Percentiles rank a stretch among this genome's conserved stretches.
These are phyloP conservation scores for Quercus lobata DNA, from an alignment of 331 rosid genomes.

Conservation along the genomic window DNA sequence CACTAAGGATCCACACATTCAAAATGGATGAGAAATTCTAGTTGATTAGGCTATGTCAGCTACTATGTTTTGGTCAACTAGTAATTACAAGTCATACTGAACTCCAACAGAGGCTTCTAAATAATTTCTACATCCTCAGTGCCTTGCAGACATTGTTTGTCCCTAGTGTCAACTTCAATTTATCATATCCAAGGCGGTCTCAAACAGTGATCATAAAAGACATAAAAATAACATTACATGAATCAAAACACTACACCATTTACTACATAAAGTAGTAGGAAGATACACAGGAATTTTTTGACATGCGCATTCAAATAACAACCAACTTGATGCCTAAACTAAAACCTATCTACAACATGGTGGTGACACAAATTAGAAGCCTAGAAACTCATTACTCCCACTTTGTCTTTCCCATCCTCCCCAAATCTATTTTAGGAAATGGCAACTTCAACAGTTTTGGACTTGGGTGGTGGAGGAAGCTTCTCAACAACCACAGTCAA, in stretches of 20 bases:
- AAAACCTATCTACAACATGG: background rate
- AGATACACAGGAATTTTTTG: background rate
- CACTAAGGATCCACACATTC: too few species aligned
- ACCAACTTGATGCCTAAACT: background rate
- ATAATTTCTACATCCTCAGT: too few species aligned
- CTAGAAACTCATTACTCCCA: too few species aligned
- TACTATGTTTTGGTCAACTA: too few species aligned
- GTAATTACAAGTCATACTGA: too few species aligned
- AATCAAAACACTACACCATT: background rate
- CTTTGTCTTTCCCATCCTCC: background rate
- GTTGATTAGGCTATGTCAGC: too few species aligned
- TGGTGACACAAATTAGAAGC: background rate
- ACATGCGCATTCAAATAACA: background rate
- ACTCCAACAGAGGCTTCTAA: too few species aligned
- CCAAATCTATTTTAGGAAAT: constrained; percentile 22
- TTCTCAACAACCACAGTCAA: constrained; percentile 55
- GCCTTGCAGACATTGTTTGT: too few species aligned
- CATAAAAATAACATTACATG: background rate
- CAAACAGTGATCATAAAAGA: too few species aligned
- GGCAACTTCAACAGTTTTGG: constrained; percentile 54
- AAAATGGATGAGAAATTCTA: too few species aligned
- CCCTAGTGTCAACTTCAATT: too few species aligned
- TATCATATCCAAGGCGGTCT: too few species aligned
- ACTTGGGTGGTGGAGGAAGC: constrained; percentile 62
- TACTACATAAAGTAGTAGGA: background rate